These are phyloP conservation scores for Candida krabiensis DNA, from an alignment of 805 yeast species.

Conservation along the genomic window DNA sequence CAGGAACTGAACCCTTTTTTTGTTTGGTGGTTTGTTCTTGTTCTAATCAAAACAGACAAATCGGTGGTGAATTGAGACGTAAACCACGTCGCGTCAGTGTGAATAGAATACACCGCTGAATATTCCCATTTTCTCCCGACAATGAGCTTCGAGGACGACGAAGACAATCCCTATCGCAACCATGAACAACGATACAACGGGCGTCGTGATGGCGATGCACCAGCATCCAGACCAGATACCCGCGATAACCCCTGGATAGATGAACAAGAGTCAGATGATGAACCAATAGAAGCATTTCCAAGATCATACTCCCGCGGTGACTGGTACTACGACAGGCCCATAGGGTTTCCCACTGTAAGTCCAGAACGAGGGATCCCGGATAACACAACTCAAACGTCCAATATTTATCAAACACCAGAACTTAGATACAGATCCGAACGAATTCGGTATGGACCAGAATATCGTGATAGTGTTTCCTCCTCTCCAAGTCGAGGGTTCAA, in stretches of 20 bases:
- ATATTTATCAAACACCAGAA: slow-evolving; percentile 10
- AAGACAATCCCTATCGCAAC: too few relatives aligned
- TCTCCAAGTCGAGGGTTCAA: slow-evolving; percentile 19
- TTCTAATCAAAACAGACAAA: too few relatives aligned
- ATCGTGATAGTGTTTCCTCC: slow-evolving; percentile 6
- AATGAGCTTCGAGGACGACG: too few relatives aligned
- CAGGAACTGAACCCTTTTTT: too few relatives aligned
- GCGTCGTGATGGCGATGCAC: too few relatives aligned
- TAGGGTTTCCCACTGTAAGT: slow-evolving; percentile 11
- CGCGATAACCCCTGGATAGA: slow-evolving; percentile 15
- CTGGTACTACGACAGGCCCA: slow-evolving; percentile 10
- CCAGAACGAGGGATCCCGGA: background rate
- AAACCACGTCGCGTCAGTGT: too few relatives aligned
- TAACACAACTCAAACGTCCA: background rate
- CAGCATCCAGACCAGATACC: background rate
- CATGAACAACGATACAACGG: too few relatives aligned
- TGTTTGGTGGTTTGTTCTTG: too few relatives aligned
- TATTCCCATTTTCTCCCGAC: too few relatives aligned
- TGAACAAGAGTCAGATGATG: background rate
- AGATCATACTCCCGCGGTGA: slow-evolving; percentile 6
- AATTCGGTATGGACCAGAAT: slow-evolving; percentile 6
- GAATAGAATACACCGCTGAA: too few relatives aligned
- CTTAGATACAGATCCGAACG: slow-evolving; percentile 7
- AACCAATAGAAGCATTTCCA: slow-evolving; percentile 5
- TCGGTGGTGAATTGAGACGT: too few relatives aligned